phyloP scores from a whole-genome alignment of 768 basidiomycete genomes.

The Xanthoconium stramineum region DNA sequence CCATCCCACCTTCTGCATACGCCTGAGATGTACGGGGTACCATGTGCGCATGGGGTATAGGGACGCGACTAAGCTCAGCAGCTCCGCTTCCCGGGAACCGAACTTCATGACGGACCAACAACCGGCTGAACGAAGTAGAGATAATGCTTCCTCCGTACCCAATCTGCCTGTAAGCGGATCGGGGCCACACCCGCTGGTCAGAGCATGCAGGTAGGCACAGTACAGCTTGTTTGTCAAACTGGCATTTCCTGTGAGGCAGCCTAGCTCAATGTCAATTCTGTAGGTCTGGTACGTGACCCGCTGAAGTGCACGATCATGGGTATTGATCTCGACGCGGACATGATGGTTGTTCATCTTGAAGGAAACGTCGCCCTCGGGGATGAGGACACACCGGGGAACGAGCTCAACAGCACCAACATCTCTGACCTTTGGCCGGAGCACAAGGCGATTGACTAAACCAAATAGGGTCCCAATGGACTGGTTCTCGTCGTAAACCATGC shows the following conservation, averaged over 20 bases:
- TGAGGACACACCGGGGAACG: constrained; percentile 29
- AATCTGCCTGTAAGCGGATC: constrained; percentile 44
- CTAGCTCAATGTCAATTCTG: constrained; percentile 28
- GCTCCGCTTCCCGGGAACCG: constrained; percentile 20
- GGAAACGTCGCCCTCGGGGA: constrained; percentile 36
- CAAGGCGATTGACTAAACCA: constrained; percentile 39
- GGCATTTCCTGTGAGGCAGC: constrained; percentile 27
- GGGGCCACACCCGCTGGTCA: constrained; percentile 39
- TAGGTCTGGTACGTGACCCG: constrained; percentile 29
- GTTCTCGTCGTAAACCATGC: constrained; percentile 38
- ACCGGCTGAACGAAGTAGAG: constrained; percentile 35
- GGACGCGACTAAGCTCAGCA: constrained; percentile 33
- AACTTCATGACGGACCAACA: constrained; percentile 41
- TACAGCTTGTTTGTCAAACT: constrained; percentile 32
- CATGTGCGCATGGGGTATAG: constrained; percentile 37
- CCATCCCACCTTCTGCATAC: constrained; percentile 42
- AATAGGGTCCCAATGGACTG: constrained; percentile 45
- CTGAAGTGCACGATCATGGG: background rate
- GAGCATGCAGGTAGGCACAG: constrained; percentile 43
- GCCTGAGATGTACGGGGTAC: constrained; percentile 36
- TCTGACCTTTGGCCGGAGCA: constrained; percentile 32
- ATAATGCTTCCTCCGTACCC: constrained; percentile 43
- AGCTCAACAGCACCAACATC: background rate
- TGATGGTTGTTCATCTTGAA: constrained; percentile 12
- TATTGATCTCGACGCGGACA: constrained; percentile 15